These are phyloP conservation scores for Arthroderma sp. DNA, from an alignment of 2,329 filamentous ascomycete species.

Conservation along the genomic window DNA sequence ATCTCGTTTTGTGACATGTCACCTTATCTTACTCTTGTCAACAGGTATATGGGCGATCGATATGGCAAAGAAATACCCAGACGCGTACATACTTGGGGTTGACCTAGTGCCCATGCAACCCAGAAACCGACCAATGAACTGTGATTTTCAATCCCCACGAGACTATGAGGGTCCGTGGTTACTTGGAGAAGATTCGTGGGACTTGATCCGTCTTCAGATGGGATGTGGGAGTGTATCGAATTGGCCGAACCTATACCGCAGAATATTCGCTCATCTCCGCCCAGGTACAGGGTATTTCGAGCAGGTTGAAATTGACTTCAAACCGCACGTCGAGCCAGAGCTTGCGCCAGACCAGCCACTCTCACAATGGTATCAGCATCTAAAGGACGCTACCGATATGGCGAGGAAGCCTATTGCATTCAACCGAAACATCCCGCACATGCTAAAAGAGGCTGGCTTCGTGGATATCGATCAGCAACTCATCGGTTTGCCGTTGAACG, in stretches of 20 bases:
- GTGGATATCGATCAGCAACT: conserved; percentile 61
- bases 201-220: conserved; percentile 73
- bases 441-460: conserved; percentile 61
- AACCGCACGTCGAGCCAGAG: conserved; percentile 49
- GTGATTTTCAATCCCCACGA: conserved; percentile 52
- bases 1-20: too few relatives aligned
- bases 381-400: conserved; percentile 54
- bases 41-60: conserved; percentile 58
- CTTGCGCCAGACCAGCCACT: conserved; percentile 37
- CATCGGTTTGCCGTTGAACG: conserved; percentile 58
- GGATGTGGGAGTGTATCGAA: conserved; percentile 63
- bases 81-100: conserved; percentile 47
- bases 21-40: not conserved
- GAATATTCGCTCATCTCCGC: conserved; percentile 59
- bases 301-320: conserved; percentile 79
- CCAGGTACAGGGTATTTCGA: conserved; percentile 67
- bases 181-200: conserved; percentile 54
- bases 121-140: conserved; percentile 55
- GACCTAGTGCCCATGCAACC: conserved; percentile 53
- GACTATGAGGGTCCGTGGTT: conserved; percentile 71
- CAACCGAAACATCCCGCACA: conserved; percentile 42
- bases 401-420: conserved; percentile 53
- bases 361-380: conserved; percentile 53
- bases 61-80: conserved; percentile 55
- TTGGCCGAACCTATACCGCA: conserved; percentile 63